These are phyloP conservation scores for Linnemannia hyalina DNA, from an alignment of 192 early-diverging fungal species.

Conservation along the genomic window DNA sequence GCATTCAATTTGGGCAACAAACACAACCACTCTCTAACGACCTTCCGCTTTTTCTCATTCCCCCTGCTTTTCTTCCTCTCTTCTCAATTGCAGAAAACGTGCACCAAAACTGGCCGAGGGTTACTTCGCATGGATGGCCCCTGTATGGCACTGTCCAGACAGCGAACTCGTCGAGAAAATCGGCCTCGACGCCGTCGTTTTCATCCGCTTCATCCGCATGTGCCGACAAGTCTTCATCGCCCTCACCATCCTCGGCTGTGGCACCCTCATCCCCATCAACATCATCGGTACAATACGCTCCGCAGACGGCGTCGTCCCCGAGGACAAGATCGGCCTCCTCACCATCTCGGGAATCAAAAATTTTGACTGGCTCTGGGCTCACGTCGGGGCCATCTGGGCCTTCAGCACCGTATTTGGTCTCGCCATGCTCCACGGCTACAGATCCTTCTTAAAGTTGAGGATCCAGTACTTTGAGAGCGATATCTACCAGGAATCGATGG, in stretches of 20 bases:
- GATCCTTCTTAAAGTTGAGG: constrained; percentile 63
- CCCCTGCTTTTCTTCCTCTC: background rate
- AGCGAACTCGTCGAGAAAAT: constrained; percentile 71
- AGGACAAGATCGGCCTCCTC: constrained; percentile 46
- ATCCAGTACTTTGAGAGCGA: constrained; percentile 72
- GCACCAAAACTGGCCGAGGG: constrained; percentile 76
- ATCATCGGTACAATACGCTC: constrained; percentile 58
- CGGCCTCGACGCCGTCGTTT: constrained; percentile 79
- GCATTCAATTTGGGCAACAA: background rate
- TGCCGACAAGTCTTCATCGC: constrained; percentile 68
- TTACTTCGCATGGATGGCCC: constrained; percentile 74
- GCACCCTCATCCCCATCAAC: constrained; percentile 75
- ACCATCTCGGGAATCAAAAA: constrained; percentile 31
- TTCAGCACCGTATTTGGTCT: constrained; percentile 69
- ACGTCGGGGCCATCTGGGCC: constrained; percentile 68
- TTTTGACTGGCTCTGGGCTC: constrained; percentile 71
- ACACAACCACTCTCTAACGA: background rate
- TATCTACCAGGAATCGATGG: constrained; percentile 71
- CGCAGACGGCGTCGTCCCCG: constrained; percentile 20
- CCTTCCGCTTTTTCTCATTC: background rate
- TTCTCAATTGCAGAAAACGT: constrained; percentile 54
- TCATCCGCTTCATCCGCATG: constrained; percentile 76
- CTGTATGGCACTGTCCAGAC: constrained; percentile 71
- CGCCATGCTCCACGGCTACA: constrained; percentile 67
- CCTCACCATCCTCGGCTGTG: constrained; percentile 70